Conservation (phyloP, 1,139 yeast species). For the Pichia sp. region DNA sequence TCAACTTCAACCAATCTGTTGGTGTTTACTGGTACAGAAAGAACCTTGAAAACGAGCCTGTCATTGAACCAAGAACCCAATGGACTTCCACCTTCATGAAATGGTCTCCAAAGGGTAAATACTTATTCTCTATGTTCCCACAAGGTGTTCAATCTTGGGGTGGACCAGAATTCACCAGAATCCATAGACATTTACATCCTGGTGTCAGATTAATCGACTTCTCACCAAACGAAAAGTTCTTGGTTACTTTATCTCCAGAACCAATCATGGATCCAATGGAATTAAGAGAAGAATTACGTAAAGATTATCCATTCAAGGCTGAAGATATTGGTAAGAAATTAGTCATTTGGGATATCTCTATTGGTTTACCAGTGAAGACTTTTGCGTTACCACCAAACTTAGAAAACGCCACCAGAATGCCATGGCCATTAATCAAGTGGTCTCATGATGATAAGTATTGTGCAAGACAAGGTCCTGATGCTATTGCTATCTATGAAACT, state of each 20-base stretch:
- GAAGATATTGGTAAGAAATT: slow-evolving; percentile 92
- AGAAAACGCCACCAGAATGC: slow-evolving; percentile 69
- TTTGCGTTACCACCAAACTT: slow-evolving; percentile 85
- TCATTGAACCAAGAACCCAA: slow-evolving; percentile 72
- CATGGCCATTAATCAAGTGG: slow-evolving; percentile 99
- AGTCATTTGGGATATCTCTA: slow-evolving; percentile 88
- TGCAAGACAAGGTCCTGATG: slow-evolving; percentile 95
- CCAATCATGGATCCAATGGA: slow-evolving; percentile 73
- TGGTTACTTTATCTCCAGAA: slow-evolving; percentile 88
- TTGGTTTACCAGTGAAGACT: slow-evolving; percentile 84
- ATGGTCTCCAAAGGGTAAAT: slow-evolving; percentile 95
- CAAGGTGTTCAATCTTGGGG: slow-evolving; percentile 99
- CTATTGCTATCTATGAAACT: slow-evolving; percentile 77
- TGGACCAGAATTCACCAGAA: slow-evolving; percentile 73
- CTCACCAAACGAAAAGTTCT: slow-evolving; percentile 87
- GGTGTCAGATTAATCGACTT: slow-evolving; percentile 89
- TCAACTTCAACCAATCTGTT: slow-evolving; percentile 79
- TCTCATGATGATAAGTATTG: slow-evolving; percentile 90
- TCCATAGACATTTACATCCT: slow-evolving; percentile 82
- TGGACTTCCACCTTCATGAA: slow-evolving; percentile 88
- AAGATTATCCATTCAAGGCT: slow-evolving; percentile 77
- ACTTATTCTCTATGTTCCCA: slow-evolving; percentile 82
- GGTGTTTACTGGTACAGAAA: slow-evolving; percentile 89
- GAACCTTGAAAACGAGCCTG: slow-evolving; percentile 72
- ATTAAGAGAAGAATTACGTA: slow-evolving; percentile 38